Base-by-base conservation (phyloP, 352 stramenopile species). In the Phytopythium delawarense region DNA sequence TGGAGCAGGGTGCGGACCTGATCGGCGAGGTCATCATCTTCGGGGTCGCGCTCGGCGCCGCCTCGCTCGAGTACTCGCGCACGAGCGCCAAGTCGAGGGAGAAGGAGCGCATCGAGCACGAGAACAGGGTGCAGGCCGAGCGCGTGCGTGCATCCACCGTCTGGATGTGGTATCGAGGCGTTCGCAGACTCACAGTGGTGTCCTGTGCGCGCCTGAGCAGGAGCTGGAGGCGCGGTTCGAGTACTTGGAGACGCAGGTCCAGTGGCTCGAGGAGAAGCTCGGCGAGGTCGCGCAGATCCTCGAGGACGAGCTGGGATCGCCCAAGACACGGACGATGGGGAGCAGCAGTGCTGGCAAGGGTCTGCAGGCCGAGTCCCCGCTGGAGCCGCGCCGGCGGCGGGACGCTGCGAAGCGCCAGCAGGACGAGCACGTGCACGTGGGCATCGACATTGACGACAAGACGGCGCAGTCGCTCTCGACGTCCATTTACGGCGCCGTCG, bases 11-110 rank as follows among this genome's bases (percentile, higher is more conserved):
- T 18, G 81, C 84, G 1, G 84, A 94, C 39, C 68, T 94, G 30
- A 73, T 94, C 34, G 84, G 84, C 32, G 84, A 94, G 65, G 45
- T 87, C 35, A 72, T 94, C 44, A 92, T 94, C 59, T 94, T 94
- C 68, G 84, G 76, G 1, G 84, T 94, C 28, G 84, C 84, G 7
- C 45, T 94, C 45, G 79, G 64, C 9, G 84, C 78, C 21, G 84
- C 84, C 32, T 85, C 76, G 18, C 80, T 89, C 42, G 85, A 94
- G 70, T 94, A 94, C 68, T 76, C 77, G 70, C 82, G 85, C 62
- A 84, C 81, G 23, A 78, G 66, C 30, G 66, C 71, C 42, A 89
- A 71, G 44, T 63, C 70, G 20, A 78, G 74, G 54, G 78, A 78
- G 25, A 89, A 91, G 55, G 81, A 92, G 64, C 67, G 74, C 25